Base-by-base conservation (phyloP, 371 early-diverging fungal genomes). In the Lichtheimia ornata region DNA sequence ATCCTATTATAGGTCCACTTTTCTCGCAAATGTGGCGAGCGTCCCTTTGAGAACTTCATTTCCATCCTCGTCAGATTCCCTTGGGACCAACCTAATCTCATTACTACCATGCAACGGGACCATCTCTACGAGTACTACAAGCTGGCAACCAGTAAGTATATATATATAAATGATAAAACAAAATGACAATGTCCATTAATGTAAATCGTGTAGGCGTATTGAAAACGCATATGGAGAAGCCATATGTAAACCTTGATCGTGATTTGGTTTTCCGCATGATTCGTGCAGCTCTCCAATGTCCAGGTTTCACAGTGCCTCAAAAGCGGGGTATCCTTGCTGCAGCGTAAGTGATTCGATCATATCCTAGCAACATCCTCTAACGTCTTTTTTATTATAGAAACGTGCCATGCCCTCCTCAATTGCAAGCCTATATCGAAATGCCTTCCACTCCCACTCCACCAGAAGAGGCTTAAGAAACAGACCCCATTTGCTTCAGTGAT, bases 31-130 rank as follows among this genome's bases (percentile, higher is more conserved):
- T 86, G 87, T 56, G 82, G 82, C 2, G 82, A 85, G 54, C 70
- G 90, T 1, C 88, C 90, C 0, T 88, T 86, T 59, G 88, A 89
- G 56, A 85, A 84, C 58, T 78, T 89, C 35, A 82, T 89, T 35
- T 82, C 85, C 0, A 81, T 87, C 15, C 43, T 87, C 3, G 62
- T 72, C 44, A 87, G 88, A 59, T 80, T 85, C 17, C 87, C 88
- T 3, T 88, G 86, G 87, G 82, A 87, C 43, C 72, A 80, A 44
- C 72, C 78, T 0, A 61, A 77, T 3, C 66, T 74, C 4, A 69
- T 87, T 17, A 67, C 79, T 0, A 83, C 83, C 0, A 62, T 86
- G 24, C 89, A 89, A 50, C 69, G 89, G 5, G 88, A 89, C 58
- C 87, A 87, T 58, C 70, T 89, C 20, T 89, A 88, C 61, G 89